A percentile compares a stretch with the other conserved stretches of the same genome.
Evolutionary conservation across 352 stramenopile genomes (phyloP).

Genomic region (Globisporangium splendens): DNA sequence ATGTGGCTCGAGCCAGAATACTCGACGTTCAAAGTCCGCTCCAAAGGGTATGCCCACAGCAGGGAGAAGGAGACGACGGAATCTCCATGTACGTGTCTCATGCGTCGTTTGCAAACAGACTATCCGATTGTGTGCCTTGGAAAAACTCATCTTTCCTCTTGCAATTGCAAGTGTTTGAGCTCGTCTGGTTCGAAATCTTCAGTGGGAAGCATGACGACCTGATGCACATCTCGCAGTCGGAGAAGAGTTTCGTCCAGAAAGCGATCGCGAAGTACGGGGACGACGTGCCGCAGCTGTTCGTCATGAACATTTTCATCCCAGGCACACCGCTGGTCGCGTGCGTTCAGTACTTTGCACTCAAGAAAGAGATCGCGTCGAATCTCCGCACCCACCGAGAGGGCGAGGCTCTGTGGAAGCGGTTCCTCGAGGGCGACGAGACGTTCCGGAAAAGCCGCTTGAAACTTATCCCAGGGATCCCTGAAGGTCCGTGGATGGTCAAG

Average conservation of each 20-base stretch:
- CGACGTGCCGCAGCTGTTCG: conserved; percentile 68
- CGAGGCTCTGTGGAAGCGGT: conserved; percentile 54
- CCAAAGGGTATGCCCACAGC: conserved; percentile 68
- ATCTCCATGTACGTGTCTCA: conserved; percentile 44
- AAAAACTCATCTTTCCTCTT: not conserved
- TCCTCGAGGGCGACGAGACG: conserved; percentile 54
- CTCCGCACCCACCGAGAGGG: conserved; percentile 22
- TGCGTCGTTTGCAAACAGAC: not conserved
- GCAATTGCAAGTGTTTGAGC: conserved; percentile 67
- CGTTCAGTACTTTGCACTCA: conserved; percentile 75
- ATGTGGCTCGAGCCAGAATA: conserved; percentile 74
- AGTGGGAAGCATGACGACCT: conserved; percentile 62
- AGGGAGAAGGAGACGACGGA: conserved; percentile 59
- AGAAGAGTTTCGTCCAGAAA: conserved; percentile 67
- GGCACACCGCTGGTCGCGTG: conserved; percentile 60
- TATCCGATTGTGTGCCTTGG: not conserved
- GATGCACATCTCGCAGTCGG: conserved; percentile 59
- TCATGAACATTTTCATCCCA: conserved; percentile 71
- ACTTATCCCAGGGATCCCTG: conserved; percentile 70
- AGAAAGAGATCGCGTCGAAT: conserved; percentile 19
- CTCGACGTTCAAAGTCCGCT: conserved; percentile 60
- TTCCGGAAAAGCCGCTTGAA: conserved; percentile 79
- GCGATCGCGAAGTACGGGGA: conserved; percentile 59
- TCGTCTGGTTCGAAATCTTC: conserved; percentile 84
- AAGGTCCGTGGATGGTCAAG: conserved; percentile 79